Base-by-base conservation (phyloP, 192 early-diverging fungal species). In the Entophlyctis helioformis region DNA sequence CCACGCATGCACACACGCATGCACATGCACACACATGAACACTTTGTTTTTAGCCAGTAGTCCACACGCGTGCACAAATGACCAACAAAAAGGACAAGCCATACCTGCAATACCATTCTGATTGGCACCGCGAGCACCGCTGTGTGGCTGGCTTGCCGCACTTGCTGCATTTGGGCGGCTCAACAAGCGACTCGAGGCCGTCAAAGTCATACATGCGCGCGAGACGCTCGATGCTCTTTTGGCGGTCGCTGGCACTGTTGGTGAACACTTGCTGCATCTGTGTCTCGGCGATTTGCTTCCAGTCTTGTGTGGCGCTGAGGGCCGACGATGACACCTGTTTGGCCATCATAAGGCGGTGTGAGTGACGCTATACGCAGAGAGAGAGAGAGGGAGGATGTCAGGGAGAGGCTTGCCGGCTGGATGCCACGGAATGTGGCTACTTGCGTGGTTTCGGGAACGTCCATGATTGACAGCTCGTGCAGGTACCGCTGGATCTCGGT, bases 81-180 rank as follows among this genome's bases (percentile, higher is more conserved):
- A n/a, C n/a, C n/a, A n/a, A n/a, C n/a, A n/a, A n/a, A n/a, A n/a
- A n/a, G n/a, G n/a, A n/a, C n/a, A n/a, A n/a, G n/a, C n/a, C n/a
- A n/a, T 53, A 42, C 51, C 56, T 38, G 48, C 72, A 75, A 49
- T 75, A 75, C 72, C 72, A 75, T 26, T 75, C 72, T 22, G 18
- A 51, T 36, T 66, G 65, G 43, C 72, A 75, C 28, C 57, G 28
- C 7, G 68, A 72, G 41, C 72, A 75, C 22, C 68, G 24, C 22
- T 75, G 57, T 24, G 50, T 55, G 5, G 72, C 72, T 4, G 28
- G 9, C 15, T 39, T 24, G 7, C 68, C 64, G 42, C 68, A 71
- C 26, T 57, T 56, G 7, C 50, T 53, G 44, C 68, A 71, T 35
- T 67, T 71, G 7, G 68, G 68, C 15, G 62, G 56, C 15, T 66